These are phyloP conservation scores for Ophiostoma fasciatum DNA, from an alignment of 2,329 filamentous ascomycete genomes.

Conservation along the genomic window DNA sequence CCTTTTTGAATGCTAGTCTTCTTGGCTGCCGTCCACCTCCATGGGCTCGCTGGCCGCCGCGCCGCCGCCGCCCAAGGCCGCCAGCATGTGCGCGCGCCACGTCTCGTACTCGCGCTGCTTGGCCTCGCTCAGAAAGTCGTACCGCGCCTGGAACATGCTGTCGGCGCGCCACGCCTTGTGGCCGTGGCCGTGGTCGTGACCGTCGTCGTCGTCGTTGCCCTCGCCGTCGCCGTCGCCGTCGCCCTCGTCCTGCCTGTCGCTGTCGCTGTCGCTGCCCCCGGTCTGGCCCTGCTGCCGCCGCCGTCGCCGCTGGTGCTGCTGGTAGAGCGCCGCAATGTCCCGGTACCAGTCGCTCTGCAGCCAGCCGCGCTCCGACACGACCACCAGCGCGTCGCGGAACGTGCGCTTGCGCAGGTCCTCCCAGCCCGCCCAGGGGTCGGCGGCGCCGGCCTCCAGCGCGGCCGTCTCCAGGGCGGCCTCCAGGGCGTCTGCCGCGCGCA, in stretches of 20 bases:
- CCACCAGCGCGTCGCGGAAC: slow-evolving; percentile 46
- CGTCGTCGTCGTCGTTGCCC: slow-evolving; percentile 21
- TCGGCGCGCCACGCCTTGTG: slow-evolving; percentile 34
- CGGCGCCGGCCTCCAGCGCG: slow-evolving; percentile 12
- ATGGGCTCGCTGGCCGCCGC: too few species aligned
- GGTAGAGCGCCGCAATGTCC: slow-evolving; percentile 40
- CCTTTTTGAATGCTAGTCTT: too few species aligned
- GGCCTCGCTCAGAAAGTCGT: slow-evolving; percentile 54
- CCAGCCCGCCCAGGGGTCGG: slow-evolving; percentile 40
- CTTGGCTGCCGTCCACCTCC: too few species aligned
- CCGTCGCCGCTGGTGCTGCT: slow-evolving; percentile 13
- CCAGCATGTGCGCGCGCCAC: slow-evolving; percentile 50
- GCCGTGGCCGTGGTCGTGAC: slow-evolving; percentile 14
- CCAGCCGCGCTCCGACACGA: slow-evolving; percentile 42
- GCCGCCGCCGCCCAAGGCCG: too few species aligned
- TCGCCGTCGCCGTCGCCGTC: slow-evolving; percentile 20
- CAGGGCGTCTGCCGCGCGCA: slow-evolving; percentile 10
- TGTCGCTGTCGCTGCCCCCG: slow-evolving; percentile 14
- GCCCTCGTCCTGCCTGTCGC: slow-evolving; percentile 12
- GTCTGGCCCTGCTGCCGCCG: slow-evolving; percentile 18
- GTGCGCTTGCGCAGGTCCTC: slow-evolving; percentile 32
- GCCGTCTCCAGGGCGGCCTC: not conserved
- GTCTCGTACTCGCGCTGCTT: slow-evolving; percentile 43
- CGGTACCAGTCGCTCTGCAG: slow-evolving; percentile 48
- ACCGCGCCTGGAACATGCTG: slow-evolving; percentile 62